These are phyloP conservation scores for Neohortaea acidophila DNA, from an alignment of 495 filamentous ascomycete genomes.

Conservation along the genomic window DNA sequence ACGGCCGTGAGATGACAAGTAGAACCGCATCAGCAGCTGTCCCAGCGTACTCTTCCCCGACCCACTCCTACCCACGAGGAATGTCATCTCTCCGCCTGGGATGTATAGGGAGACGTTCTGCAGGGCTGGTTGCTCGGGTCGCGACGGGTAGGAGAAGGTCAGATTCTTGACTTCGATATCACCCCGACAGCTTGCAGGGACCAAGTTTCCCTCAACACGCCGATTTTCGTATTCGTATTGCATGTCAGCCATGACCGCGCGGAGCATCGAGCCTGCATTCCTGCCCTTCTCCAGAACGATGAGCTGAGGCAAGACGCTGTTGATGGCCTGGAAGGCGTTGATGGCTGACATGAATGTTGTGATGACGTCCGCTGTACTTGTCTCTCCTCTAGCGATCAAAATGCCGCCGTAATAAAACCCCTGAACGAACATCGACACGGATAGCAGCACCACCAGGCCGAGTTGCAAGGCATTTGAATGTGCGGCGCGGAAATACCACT, in stretches of 20 bases:
- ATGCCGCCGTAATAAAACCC: slow-evolving; percentile 81
- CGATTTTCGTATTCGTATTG: slow-evolving; percentile 18
- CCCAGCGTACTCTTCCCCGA: slow-evolving; percentile 87
- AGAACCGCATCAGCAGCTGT: slow-evolving; percentile 65
- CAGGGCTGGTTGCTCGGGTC: slow-evolving; percentile 47
- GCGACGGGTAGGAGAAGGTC: slow-evolving; percentile 71
- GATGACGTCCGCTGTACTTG: slow-evolving; percentile 54
- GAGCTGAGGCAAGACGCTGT: slow-evolving; percentile 58
- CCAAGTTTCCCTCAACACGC: background rate
- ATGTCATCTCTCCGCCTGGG: slow-evolving; percentile 55
- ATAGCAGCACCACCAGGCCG: slow-evolving; percentile 55
- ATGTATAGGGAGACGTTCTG: slow-evolving; percentile 49
- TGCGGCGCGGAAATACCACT: slow-evolving; percentile 52
- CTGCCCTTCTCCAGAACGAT: slow-evolving; percentile 66
- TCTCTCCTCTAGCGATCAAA: slow-evolving; percentile 40
- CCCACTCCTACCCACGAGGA: slow-evolving; percentile 73
- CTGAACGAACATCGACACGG: slow-evolving; percentile 68
- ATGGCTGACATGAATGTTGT: slow-evolving; percentile 77
- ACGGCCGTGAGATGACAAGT: slow-evolving; percentile 47
- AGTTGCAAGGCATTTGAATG: slow-evolving; percentile 52
- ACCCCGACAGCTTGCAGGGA: slow-evolving; percentile 35
- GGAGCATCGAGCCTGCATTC: slow-evolving; percentile 50
- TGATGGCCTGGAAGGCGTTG: slow-evolving; percentile 56
- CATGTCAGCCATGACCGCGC: slow-evolving; percentile 30
- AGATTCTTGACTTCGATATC: slow-evolving; percentile 57